Evolutionary conservation across 2,329 filamentous ascomycete species (phyloP).

Genomic region (Hysterium pulicare): DNA sequence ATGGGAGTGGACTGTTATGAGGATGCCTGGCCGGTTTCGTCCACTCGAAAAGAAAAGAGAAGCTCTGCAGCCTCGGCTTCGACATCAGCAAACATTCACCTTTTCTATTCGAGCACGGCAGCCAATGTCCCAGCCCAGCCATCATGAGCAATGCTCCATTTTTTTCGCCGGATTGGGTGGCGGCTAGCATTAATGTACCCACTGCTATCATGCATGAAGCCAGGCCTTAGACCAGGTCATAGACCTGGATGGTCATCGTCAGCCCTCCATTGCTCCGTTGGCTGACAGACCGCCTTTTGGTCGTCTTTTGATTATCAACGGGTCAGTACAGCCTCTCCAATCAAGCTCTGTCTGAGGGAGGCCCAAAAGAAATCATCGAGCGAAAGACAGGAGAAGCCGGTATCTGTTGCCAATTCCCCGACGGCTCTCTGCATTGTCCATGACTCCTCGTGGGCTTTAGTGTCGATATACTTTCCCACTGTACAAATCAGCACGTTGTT

Average conservation of each 20-base stretch:
- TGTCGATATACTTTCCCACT: constrained; percentile 1
- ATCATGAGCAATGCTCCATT: too few species aligned
- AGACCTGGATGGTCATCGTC: background rate
- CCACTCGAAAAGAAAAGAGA: background rate
- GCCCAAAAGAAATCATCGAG: constrained; percentile 4
- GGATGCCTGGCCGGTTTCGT: too few species aligned
- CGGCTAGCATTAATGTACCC: too few species aligned
- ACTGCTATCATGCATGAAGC: background rate
- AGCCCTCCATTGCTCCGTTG: background rate
- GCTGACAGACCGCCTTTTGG: background rate
- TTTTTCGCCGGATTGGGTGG: too few species aligned
- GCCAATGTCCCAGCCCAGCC: too few species aligned
- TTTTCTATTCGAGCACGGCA: too few species aligned
- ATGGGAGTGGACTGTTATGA: too few species aligned
- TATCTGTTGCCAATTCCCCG: constrained; percentile 7
- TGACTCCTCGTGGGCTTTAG: constrained; percentile 5
- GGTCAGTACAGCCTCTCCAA: background rate
- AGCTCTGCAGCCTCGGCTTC: background rate
- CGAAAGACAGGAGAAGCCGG: background rate
- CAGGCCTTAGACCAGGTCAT: background rate
- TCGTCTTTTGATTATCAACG: background rate
- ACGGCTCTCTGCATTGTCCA: constrained; percentile 18
- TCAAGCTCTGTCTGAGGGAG: background rate
- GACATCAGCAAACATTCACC: background rate
- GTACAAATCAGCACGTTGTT: constrained; percentile 27